Evolutionary conservation across 177 flowering plant genomes (phyloP).

Genomic region (Vitis hybrid): DNA sequence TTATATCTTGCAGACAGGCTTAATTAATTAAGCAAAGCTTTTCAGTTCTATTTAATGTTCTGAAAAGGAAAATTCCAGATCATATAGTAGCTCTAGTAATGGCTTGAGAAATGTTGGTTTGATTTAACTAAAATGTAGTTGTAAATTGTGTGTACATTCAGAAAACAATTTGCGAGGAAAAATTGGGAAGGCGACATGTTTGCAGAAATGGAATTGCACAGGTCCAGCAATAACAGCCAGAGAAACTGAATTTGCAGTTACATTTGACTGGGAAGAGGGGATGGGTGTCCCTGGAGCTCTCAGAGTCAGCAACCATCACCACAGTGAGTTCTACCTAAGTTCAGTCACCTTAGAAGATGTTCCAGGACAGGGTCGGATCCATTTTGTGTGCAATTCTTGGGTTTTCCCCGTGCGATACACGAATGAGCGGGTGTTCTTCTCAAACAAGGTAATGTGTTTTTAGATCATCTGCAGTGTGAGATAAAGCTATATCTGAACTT

Average conservation of each 20-base stretch:
- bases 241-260: conserved; percentile 42
- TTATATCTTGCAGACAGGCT: background rate
- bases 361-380: conserved; percentile 53
- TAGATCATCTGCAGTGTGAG: background rate
- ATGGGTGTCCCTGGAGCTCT: conserved; percentile 77
- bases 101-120: too few relatives aligned
- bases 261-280: conserved; percentile 67
- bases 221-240: conserved; percentile 35
- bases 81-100: too few relatives aligned
- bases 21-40: background rate
- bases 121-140: background rate
- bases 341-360: conserved; percentile 59
- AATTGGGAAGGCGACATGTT: conserved; percentile 48
- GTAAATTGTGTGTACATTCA: conserved; percentile 10
- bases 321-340: conserved; percentile 66
- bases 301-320: conserved; percentile 61
- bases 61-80: too few relatives aligned
- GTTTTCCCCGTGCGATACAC: conserved; percentile 67
- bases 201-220: conserved; percentile 63
- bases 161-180: conserved; percentile 40
- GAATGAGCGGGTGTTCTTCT: conserved; percentile 76
- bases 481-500: background rate
- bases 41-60: too few relatives aligned
- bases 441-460: conserved; percentile 59
- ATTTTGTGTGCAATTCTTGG: conserved; percentile 87